Evolutionary conservation across 2,329 filamentous ascomycete genomes (phyloP), one percentile per base, ranked within the genome.

Genomic region (Pseudogymnoascus sp.): DNA sequence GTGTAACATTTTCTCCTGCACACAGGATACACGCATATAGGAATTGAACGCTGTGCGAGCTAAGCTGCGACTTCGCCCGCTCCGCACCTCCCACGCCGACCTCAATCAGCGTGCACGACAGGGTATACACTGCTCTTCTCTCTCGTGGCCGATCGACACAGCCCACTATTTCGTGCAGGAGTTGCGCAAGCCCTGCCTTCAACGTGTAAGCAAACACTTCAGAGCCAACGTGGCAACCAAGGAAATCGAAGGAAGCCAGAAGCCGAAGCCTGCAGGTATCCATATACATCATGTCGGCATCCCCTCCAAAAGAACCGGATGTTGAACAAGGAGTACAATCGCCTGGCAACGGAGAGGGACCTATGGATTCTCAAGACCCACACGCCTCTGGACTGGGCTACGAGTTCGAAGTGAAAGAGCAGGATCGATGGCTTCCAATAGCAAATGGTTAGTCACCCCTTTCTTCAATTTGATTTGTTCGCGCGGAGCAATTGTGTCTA

Each of bases 341-440:
- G 81, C 87, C 88, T 82, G 92, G 94, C 81, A 91, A 95, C 82
- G 80, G 83, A 74, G 91, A 94, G 82, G 87, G 88, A 83, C 88
- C 89, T 85, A 95, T 96, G 90, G 90, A 92, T 77, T 80, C 83
- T 79, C 84, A 87, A 78, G 88, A 90, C 80, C 83, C 85, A 86
- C 88, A 91, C 81, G 82, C 83, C 76, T 83, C 83, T 77, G 88
- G 84, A 76, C 83, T 89, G 78, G 86, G 81, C 78, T 91, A 91
- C 78, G 93, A 97, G 81, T 96, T 97, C 76, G 93, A 97, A 80
- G 93, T 97, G 78, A 97, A 97, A 83, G 94, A 99, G 80, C 94
- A 99, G 80, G 94, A 99, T 80, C 84, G 94, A 83, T 99, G 94
- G 94, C 85, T 99, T 76, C 94, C 94, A 76, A 99, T 99, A 85